Conservation (phyloP, 331 rosid genomes). For the Arachis monticola region DNA sequence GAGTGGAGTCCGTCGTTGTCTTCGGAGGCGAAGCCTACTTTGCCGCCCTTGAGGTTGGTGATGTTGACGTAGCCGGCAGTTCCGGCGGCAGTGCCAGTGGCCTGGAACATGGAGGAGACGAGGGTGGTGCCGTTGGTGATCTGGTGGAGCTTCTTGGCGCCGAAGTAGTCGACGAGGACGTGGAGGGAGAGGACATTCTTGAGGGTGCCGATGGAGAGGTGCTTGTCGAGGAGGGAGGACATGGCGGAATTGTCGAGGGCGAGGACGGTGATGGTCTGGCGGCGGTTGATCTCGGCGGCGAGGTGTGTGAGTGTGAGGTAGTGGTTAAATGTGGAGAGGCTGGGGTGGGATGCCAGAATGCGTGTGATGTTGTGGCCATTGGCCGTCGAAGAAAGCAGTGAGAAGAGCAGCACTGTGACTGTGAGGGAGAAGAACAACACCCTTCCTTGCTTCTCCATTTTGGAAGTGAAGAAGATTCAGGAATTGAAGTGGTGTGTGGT, state of each 20-base stretch:
- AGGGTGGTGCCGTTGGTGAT: conserved; percentile 73
- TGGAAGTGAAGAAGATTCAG: conserved; percentile 1
- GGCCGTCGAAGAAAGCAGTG: conserved; percentile 31
- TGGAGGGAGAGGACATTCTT: conserved; percentile 90
- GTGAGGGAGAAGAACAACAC: conserved; percentile 39
- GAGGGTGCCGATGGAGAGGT: conserved; percentile 61
- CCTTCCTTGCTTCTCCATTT: conserved; percentile 39
- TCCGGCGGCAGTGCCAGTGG: conserved; percentile 76
- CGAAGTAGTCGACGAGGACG: conserved; percentile 86
- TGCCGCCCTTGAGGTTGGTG: conserved; percentile 80
- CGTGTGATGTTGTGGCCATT: conserved; percentile 73
- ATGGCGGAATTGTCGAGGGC: conserved; percentile 89
- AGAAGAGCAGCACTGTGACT: neutral
- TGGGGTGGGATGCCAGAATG: conserved; percentile 75
- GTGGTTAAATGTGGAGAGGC: conserved; percentile 83
- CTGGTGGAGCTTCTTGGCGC: conserved; percentile 89
- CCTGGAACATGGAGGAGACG: conserved; percentile 75
- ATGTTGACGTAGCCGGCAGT: conserved; percentile 88
- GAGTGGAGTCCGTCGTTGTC: conserved; percentile 69
- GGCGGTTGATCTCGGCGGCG: conserved; percentile 88
- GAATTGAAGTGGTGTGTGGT: neutral
- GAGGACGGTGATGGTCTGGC: conserved; percentile 88
- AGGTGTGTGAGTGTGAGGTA: conserved; percentile 87
- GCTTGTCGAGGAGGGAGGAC: conserved; percentile 68
- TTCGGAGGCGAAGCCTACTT: conserved; percentile 80